These are phyloP conservation scores for Elymus sibiricus DNA, from an alignment of 176 grass and related monocot species.

Conservation along the genomic window DNA sequence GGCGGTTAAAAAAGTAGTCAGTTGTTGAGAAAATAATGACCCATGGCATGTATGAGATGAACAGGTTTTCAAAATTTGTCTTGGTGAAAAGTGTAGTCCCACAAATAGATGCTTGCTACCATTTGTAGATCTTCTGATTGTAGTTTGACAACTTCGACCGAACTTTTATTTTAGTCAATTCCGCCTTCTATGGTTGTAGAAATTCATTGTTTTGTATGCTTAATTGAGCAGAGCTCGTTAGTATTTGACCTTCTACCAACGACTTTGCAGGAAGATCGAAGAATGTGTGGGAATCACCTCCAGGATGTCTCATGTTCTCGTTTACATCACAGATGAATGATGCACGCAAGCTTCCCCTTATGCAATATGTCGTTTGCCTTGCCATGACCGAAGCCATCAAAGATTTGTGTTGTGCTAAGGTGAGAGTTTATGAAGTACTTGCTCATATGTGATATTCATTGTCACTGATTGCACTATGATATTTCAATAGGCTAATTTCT, in stretches of 20 bases:
- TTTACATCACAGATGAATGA: conserved; percentile 86
- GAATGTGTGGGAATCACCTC: conserved; percentile 91
- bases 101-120: background rate
- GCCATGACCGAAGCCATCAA: conserved; percentile 76
- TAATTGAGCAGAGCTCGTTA: background rate
- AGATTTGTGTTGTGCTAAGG: conserved; percentile 64
- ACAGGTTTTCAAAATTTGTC: background rate
- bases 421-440: conserved; percentile 1
- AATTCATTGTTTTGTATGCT: background rate
- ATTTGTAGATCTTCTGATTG: background rate
- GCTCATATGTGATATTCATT: background rate
- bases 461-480: background rate
- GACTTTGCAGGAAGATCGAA: conserved; percentile 55
- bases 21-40: background rate
- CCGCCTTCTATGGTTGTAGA: background rate
- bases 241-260: background rate
- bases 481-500: background rate
- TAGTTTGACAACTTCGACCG: background rate
- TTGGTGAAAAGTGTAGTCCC: background rate
- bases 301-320: conserved; percentile 91
- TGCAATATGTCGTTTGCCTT: conserved; percentile 95
- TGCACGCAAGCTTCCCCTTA: conserved; percentile 68
- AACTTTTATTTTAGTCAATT: background rate
- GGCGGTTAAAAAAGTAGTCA: background rate
- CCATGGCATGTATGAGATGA: background rate